Evolutionary conservation across 1,284 basidiomycete genomes (phyloP).

Genomic region (Apiotrichum porosum): DNA sequence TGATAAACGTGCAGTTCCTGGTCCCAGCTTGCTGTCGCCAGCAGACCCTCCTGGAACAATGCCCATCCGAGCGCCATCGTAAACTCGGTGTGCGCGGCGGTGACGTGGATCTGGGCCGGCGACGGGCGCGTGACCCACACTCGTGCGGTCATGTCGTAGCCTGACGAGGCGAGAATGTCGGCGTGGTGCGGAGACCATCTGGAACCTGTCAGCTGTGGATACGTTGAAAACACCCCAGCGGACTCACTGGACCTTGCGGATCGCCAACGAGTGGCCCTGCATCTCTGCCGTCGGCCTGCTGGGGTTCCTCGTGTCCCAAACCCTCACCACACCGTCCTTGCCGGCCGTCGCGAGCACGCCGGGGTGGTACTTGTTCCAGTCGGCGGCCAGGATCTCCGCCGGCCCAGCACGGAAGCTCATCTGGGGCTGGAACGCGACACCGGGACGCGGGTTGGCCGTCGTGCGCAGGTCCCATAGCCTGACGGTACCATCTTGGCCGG

Average conservation of each 20-base stretch:
- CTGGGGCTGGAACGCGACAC: neutral
- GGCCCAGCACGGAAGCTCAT: constrained; percentile 7
- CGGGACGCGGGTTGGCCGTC: neutral
- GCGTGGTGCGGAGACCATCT: constrained; percentile 57
- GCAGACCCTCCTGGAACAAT: constrained; percentile 70
- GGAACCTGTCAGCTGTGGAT: constrained; percentile 4
- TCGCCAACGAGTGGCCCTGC: constrained; percentile 52
- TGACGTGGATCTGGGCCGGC: constrained; percentile 35
- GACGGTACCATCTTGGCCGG: constrained; percentile 76
- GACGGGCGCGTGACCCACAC: constrained; percentile 49
- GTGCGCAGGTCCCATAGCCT: constrained; percentile 64
- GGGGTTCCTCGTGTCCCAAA: constrained; percentile 49
- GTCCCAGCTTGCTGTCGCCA: constrained; percentile 90
- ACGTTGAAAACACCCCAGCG: no score
- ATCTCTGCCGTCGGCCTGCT: constrained; percentile 12
- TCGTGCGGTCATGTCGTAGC: constrained; percentile 73
- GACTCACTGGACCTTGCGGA: constrained; percentile 50
- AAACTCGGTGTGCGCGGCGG: constrained; percentile 88
- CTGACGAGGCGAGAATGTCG: constrained; percentile 56
- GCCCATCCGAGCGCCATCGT: constrained; percentile 85
- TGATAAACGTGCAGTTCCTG: constrained; percentile 69
- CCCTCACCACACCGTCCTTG: constrained; percentile 51
- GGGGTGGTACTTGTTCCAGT: constrained; percentile 57
- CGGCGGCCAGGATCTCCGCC: constrained; percentile 44
- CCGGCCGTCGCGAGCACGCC: constrained; percentile 51